phyloP scores from a whole-genome alignment of 2,329 filamentous ascomycete genomes.

The Ceratocystiopsis sp. region DNA sequence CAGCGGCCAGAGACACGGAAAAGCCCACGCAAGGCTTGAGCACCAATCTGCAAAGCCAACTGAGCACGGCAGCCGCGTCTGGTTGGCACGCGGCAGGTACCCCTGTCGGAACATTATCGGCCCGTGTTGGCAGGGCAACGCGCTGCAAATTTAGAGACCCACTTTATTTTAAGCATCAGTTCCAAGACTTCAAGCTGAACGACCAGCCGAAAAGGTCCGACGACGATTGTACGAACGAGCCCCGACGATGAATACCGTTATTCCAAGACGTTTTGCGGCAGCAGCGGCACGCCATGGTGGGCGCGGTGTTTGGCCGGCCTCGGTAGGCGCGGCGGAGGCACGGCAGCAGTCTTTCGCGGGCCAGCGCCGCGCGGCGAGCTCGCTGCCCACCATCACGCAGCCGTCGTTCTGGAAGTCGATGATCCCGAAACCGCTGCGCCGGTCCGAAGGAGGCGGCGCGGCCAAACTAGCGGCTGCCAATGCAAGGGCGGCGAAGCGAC shows the following conservation, averaged over 20 bases:
- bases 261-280: too few species aligned
- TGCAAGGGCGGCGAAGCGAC: too few species aligned
- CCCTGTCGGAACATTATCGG: slow-evolving; percentile 1
- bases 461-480: too few species aligned
- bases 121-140: slow-evolving; percentile 8
- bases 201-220: background rate
- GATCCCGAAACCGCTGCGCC: slow-evolving; percentile 50
- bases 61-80: too few species aligned
- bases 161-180: background rate
- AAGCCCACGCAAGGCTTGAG: slow-evolving; percentile 11
- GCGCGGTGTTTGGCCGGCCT: background rate
- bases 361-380: slow-evolving; percentile 4
- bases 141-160: too few species aligned
- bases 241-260: background rate
- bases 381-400: slow-evolving; percentile 14
- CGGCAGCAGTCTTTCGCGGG: too few species aligned
- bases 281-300: background rate
- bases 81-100: too few species aligned
- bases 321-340: background rate
- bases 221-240: too few species aligned
- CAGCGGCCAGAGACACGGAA: slow-evolving; percentile 2
- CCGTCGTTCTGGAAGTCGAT: slow-evolving; percentile 51
- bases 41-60: too few species aligned
- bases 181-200: background rate
- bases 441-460: background rate